Evolutionary conservation across 306 rosid species (phyloP), one percentile per base, ranked within the genome.

Genomic region (Sphenostylis stenocarpa): DNA sequence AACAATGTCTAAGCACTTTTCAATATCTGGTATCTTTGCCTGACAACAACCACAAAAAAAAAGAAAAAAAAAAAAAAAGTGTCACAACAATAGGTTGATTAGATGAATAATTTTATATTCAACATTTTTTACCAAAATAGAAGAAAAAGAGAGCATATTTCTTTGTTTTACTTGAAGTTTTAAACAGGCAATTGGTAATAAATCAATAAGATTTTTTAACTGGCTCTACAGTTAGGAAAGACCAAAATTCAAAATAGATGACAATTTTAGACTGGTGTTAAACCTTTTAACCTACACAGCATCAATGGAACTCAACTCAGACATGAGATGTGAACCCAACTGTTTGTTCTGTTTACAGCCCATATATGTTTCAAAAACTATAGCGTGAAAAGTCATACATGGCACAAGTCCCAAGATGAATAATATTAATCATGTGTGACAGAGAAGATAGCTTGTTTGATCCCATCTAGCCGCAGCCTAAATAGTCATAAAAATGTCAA

Each of bases 1-100:
- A 81, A 92, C 95, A 65, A 92, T 85, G 6, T 90, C 97, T 79
- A 90, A 83, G 87, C 97, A 95, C 85, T 96, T 96, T 65, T 85
- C 91, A 68, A 95, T 95, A 86, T 95, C 98, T 20, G 98, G 97
- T 44, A 96, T 92, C 87, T 96, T 96, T 62, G 98, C 99, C 99
- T 96, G 87, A 41, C 29, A 84, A 82, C 48, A 51, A 79, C 60
- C 56, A 66, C 3, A 44, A 82, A 83, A 85, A 77, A 53, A 62
- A 28, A n/a, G n/a, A n/a, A n/a, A 44, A 82, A 83, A 85, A 77
- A 53, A 62, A n/a, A n/a, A n/a, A n/a, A n/a, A n/a, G n/a, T 20
- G 43, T 80, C 53, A 72, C 39, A 15, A 23, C 28, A 41, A 56
- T 68, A 39, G 44, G 38, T 51, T 48, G 21, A 20, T 75, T 75